Base-by-base conservation (phyloP, 352 stramenopile genomes). In the Globisporangium takayamanum region DNA sequence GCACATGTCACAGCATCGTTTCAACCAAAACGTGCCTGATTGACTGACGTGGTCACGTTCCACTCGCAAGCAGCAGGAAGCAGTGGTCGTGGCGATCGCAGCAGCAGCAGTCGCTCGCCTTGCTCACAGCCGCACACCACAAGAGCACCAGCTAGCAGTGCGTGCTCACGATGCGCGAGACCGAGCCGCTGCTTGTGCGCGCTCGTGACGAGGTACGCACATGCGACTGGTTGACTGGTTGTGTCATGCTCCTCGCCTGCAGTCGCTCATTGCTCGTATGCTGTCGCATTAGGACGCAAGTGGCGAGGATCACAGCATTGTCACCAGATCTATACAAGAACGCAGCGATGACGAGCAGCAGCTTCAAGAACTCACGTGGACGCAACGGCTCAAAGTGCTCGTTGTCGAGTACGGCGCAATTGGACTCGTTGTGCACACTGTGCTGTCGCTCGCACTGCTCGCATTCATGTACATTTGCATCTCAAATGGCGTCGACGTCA, bases 391-490 rank as follows among this genome's bases (percentile, higher is more conserved):
- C 60, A 88, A 90, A 66, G 80, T 69, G 14, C 90, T 94, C 59
- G 73, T 78, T 12, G 67, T 87, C 55, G 82, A 91, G 64, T 94
- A 94, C 59, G 84, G 84, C 41, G 76, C 69, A 22, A 79, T 94
- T 11, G 84, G 84, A 11, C 67, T 94, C 30, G 69, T 58, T 50
- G 89, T 81, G 46, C 84, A 94, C 59, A 68, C 80, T 20, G 72
- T 88, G 60, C 65, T 94, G 15, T 94, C 84, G 3, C 25, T 87
- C 26, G 50, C 84, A 20, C 87, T 78, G 1, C 78, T 92, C 61
- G 86, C 84, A 1, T 46, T 79, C 53, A 84, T 90, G 58, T 94
- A 92, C 66, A 60, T 72, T 8, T 77, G 64, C 8, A 70, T 92
- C 39, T 88, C 82, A 0, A 82, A 71, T 49, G 84, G 84, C 36